Percentiles rank a stretch among this genome's conserved stretches.
Evolutionary conservation across 768 basidiomycete species (phyloP).

Genomic region (Tulasnella sp.): DNA sequence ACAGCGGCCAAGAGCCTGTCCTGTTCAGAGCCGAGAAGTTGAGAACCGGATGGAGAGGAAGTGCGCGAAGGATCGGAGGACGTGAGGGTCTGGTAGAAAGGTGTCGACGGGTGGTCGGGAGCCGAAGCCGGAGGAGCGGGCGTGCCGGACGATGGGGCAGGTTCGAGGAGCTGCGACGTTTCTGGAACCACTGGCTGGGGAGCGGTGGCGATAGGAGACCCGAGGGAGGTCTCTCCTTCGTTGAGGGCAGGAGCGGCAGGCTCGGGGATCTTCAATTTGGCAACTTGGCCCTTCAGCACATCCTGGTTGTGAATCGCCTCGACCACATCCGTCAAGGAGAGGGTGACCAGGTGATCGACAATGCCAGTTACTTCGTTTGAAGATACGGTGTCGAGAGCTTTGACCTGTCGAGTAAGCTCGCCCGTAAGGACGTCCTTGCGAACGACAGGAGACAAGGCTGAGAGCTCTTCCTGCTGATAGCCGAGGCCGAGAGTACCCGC

Average conservation of each 20-base stretch:
- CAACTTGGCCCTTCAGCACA: conserved; percentile 55
- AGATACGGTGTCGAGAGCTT: conserved; percentile 38
- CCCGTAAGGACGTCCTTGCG: conserved; percentile 77
- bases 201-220: conserved; percentile 18
- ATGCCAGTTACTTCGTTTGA: conserved; percentile 46
- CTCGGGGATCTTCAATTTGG: conserved; percentile 25
- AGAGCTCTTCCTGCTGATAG: conserved; percentile 79
- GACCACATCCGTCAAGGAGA: conserved; percentile 68
- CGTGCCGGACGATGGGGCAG: conserved; percentile 51
- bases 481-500: conserved; percentile 68
- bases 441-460: conserved; percentile 74
- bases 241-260: conserved; percentile 16
- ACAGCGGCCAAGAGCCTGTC: conserved; percentile 65
- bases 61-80: conserved; percentile 77
- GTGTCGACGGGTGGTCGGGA: conserved; percentile 83
- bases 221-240: conserved; percentile 27
- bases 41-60: conserved; percentile 57
- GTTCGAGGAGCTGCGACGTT: conserved; percentile 49
- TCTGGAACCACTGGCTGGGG: conserved; percentile 3
- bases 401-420: conserved; percentile 67
- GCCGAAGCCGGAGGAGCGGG: conserved; percentile 45
- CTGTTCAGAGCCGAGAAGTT: conserved; percentile 55
- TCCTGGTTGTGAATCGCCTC: conserved; percentile 59
- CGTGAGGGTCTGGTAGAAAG: conserved; percentile 66
- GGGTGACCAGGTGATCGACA: conserved; percentile 57